Percentiles rank a stretch among this genome's conserved stretches.
phyloP scores from a whole-genome alignment of 2,329 filamentous ascomycete species.

The Colletotrichum costaricense region DNA sequence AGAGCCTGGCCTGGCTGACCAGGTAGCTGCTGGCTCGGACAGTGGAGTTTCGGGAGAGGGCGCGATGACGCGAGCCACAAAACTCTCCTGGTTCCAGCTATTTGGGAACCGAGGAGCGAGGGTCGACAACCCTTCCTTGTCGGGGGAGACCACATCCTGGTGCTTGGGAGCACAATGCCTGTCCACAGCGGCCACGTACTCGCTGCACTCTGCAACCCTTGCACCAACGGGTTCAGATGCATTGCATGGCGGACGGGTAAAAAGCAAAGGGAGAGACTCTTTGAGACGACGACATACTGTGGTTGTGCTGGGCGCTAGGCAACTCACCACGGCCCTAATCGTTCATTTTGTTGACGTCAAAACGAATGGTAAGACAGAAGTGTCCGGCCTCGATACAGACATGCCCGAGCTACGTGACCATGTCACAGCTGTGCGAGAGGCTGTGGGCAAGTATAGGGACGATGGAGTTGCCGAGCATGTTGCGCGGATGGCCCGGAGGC shows the following conservation, averaged over 20 bases:
- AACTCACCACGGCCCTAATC: neutral
- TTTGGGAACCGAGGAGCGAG: constrained; percentile 31
- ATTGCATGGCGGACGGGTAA: constrained; percentile 24
- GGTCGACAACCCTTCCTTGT: constrained; percentile 34
- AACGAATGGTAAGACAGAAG: neutral
- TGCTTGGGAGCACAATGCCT: constrained; percentile 28
- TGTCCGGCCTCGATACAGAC: neutral
- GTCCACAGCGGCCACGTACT: constrained; percentile 32
- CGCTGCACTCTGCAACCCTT: constrained; percentile 23
- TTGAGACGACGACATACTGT: constrained; percentile 24
- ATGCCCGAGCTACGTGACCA: neutral
- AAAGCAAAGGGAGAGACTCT: constrained; percentile 22
- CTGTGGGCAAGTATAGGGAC: constrained; percentile 10
- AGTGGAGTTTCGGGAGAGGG: constrained; percentile 35
- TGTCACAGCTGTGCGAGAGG: constrained; percentile 12
- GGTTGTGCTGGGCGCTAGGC: neutral
- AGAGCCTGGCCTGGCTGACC: neutral
- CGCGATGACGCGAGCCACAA: constrained; percentile 37
- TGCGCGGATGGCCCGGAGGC: constrained; percentile 15
- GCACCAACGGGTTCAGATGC: constrained; percentile 27
- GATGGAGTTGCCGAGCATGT: neutral
- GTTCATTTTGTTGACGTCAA: constrained; percentile 18
- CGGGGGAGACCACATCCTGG: constrained; percentile 22
- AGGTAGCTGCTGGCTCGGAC: constrained; percentile 23
- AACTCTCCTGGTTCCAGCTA: constrained; percentile 36